Percentiles rank a stretch among this genome's conserved stretches.
Evolutionary conservation across 225 moss, liverwort and hornwort genomes (phyloP).

Genomic region (Polytrichum formosum): DNA sequence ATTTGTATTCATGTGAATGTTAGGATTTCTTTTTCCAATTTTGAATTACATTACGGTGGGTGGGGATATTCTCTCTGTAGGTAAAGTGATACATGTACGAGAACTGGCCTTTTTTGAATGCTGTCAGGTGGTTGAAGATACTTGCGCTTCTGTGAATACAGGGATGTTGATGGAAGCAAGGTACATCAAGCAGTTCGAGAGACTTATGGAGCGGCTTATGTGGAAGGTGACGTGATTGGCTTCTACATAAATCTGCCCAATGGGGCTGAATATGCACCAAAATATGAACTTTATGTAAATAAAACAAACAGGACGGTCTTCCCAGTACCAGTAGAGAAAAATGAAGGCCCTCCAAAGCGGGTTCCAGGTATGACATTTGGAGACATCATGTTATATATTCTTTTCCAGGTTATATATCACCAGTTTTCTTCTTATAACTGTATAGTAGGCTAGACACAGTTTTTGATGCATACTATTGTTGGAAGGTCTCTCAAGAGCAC

Average conservation of each 20-base stretch:
- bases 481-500: too few species aligned
- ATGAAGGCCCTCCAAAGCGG: constrained; percentile 71
- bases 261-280: constrained; percentile 60
- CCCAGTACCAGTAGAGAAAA: constrained; percentile 68
- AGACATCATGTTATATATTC: too few species aligned
- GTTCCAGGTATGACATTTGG: constrained; percentile 64
- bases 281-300: constrained; percentile 50
- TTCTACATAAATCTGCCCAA: constrained; percentile 93
- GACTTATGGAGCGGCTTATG: constrained; percentile 58
- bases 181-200: constrained; percentile 83
- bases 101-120: too few species aligned
- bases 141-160: constrained; percentile 26
- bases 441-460: too few species aligned
- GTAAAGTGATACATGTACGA: too few species aligned
- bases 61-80: too few species aligned
- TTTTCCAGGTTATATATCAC: too few species aligned
- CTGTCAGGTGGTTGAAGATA: background rate
- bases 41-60: too few species aligned
- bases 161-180: constrained; percentile 94
- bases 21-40: too few species aligned
- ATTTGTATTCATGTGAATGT: too few species aligned
- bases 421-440: too few species aligned
- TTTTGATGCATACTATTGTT: too few species aligned
- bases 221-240: constrained; percentile 84
- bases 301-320: constrained; percentile 44